phyloP scores from a whole-genome alignment of 2,329 filamentous ascomycete genomes.

The Rhynchosporium agropyri region DNA sequence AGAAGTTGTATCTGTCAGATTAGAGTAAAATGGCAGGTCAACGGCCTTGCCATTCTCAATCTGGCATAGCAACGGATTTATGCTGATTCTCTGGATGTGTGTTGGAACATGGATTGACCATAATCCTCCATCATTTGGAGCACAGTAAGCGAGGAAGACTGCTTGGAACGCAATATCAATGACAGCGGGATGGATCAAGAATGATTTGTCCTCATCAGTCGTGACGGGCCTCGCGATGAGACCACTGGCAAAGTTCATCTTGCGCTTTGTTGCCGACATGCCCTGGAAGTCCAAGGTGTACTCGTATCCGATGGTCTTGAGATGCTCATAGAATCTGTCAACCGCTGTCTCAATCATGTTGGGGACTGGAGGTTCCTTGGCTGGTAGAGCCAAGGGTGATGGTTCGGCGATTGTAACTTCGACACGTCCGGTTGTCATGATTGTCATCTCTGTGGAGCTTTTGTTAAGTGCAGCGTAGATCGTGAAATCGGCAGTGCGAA shows the following conservation, averaged over 20 bases:
- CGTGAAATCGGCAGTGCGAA: neutral
- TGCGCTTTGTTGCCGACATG: slow-evolving; percentile 23
- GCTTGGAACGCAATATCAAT: slow-evolving; percentile 60
- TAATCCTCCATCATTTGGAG: slow-evolving; percentile 32
- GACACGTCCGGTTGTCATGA: slow-evolving; percentile 13
- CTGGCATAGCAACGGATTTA: slow-evolving; percentile 31
- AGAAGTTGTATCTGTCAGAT: neutral
- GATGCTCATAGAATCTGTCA: slow-evolving; percentile 30
- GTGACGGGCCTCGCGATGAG: neutral
- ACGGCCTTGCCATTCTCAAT: neutral
- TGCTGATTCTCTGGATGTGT: slow-evolving; percentile 27
- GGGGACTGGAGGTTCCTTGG: neutral
- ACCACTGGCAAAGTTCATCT: slow-evolving; percentile 20
- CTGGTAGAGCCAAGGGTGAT: neutral
- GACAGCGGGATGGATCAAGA: slow-evolving; percentile 55
- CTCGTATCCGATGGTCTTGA: slow-evolving; percentile 27
- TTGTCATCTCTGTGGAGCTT: slow-evolving; percentile 7
- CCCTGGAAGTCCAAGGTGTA: slow-evolving; percentile 28
- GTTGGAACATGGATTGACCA: slow-evolving; percentile 34
- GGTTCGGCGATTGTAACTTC: slow-evolving; percentile 17
- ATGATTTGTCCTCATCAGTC: neutral
- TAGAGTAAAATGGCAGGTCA: neutral
- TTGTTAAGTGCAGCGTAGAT: slow-evolving; percentile 9
- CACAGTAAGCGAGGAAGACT: slow-evolving; percentile 42
- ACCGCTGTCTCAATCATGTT: slow-evolving; percentile 23